A percentile compares a stretch with the other conserved stretches of the same genome.
These are phyloP conservation scores for Phytophthora multivora DNA, from an alignment of 352 stramenopile species.

Conservation along the genomic window DNA sequence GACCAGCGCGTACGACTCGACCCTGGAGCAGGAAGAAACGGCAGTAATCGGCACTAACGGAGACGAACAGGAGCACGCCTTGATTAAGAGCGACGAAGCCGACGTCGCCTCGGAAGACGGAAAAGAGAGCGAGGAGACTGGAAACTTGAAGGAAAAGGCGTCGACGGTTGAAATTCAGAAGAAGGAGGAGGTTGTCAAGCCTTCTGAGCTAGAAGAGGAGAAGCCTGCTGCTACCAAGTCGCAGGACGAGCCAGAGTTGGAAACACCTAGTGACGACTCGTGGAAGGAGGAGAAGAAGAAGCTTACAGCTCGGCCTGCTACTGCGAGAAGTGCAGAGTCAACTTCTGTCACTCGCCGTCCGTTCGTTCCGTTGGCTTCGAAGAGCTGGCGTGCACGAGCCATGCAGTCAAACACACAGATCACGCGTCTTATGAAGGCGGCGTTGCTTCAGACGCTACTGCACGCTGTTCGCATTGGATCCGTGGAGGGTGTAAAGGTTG, in stretches of 20 bases:
- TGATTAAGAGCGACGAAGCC: conserved; percentile 14
- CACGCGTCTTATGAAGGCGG: conserved; percentile 78
- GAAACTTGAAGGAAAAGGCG: conserved; percentile 24
- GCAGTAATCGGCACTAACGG: conserved; percentile 7
- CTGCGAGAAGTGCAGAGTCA: conserved; percentile 30
- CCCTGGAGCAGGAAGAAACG: conserved; percentile 13
- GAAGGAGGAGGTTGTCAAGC: conserved; percentile 5
- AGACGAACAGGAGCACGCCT: conserved; percentile 11
- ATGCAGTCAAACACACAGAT: conserved; percentile 71
- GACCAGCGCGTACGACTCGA: conserved; percentile 16
- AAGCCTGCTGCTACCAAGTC: conserved; percentile 13
- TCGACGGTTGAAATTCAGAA: background rate
- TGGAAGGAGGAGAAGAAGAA: conserved; percentile 21
- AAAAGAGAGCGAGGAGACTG: conserved; percentile 24
- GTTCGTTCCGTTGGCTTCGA: conserved; percentile 55
- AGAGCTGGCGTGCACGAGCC: conserved; percentile 53
- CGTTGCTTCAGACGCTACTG: conserved; percentile 84
- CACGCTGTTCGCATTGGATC: conserved; percentile 81
- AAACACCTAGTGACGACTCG: conserved; percentile 30
- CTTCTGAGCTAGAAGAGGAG: conserved; percentile 16
- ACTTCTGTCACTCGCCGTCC: conserved; percentile 29
- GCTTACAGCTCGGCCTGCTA: conserved; percentile 16
- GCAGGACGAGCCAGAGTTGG: conserved; percentile 31
- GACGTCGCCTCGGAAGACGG: conserved; percentile 24
- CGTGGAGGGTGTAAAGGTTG: conserved; percentile 81